Base-by-base conservation (phyloP, 2,329 filamentous ascomycete genomes). In the Aureobasidium sp. region DNA sequence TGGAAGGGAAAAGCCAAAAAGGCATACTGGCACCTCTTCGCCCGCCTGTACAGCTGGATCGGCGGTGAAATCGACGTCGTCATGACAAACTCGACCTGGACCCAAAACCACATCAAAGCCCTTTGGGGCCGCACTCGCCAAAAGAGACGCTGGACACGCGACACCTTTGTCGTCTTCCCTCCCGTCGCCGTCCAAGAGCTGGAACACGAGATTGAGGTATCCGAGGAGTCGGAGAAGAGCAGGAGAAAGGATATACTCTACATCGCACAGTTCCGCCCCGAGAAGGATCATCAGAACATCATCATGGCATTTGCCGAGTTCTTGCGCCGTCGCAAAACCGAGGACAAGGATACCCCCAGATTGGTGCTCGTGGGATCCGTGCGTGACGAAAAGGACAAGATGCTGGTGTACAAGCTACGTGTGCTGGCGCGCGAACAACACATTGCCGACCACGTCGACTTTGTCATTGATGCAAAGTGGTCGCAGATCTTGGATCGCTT, bases 1-100 rank as follows among this genome's bases (percentile, higher is more conserved):
- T 69, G 81, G 29, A 85, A 83, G 62, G 93, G 93, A 11, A 70
- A 74, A 6, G 78, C 78, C 53, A 99, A 99, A 77, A 85, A 82
- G 67, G 72, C 80, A 17, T 99, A 99, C 77, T 99, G 94, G 94
- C 78, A 85, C 64, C 69, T 87, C 1, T 99, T 99, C 69, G 92
- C 94, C 0, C 77, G 78, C 46, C 73, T 95, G 2, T 99, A 99
- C 75, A 86, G 87, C 47, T 85, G 83, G 75, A 87, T 95, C 46
- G 94, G 94, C 23, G 83, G 87, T 23, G 86, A 87, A 17, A 84
- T 96, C 46, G 92, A 99, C 70, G 84, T 96, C 0, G 93, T 97
- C 66, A 96, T 97, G 90, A 96, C 94, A 61, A 99, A 99, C 74
- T 96, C 90, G 5, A 89, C 83, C 61, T 99, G 94, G 94, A 99